Percentiles rank a stretch among this genome's conserved stretches.
phyloP scores from a whole-genome alignment of 768 basidiomycete genomes.

The Kwoniella shandongensis region DNA sequence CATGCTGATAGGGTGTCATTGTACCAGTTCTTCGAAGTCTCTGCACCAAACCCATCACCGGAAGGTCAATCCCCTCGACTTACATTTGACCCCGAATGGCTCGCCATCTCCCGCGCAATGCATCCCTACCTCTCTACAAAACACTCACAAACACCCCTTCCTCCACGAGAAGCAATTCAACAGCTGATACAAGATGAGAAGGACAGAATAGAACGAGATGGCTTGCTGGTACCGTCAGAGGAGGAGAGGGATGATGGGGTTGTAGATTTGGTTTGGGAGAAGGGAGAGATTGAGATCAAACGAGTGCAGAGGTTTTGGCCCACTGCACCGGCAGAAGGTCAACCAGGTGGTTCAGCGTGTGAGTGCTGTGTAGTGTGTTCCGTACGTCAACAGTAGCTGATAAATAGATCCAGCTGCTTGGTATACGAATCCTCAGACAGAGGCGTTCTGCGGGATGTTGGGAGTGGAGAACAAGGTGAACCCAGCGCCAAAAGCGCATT shows the following conservation, averaged over 20 bases:
- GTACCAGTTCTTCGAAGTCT: constrained; percentile 75
- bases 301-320: constrained; percentile 67
- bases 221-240: constrained; percentile 30
- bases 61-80: constrained; percentile 53
- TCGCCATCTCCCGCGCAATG: constrained; percentile 86
- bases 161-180: constrained; percentile 60
- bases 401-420: constrained; percentile 60
- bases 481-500: constrained; percentile 46
- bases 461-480: constrained; percentile 73
- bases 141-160: constrained; percentile 62
- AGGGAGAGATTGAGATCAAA: constrained; percentile 54
- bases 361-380: constrained; percentile 33
- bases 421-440: constrained; percentile 87
- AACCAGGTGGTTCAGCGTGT: constrained; percentile 57
- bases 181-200: constrained; percentile 63
- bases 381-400: background rate
- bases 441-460: constrained; percentile 77
- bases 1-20: too few species aligned
- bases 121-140: constrained; percentile 69
- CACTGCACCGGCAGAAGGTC: constrained; percentile 58
- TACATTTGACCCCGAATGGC: constrained; percentile 85
- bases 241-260: constrained; percentile 18
- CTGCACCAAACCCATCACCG: constrained; percentile 30
- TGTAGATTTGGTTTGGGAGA: constrained; percentile 29
- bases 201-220: constrained; percentile 67